Base-by-base conservation (phyloP, 163 green algal species). In the Scenedesmus sp. region DNA sequence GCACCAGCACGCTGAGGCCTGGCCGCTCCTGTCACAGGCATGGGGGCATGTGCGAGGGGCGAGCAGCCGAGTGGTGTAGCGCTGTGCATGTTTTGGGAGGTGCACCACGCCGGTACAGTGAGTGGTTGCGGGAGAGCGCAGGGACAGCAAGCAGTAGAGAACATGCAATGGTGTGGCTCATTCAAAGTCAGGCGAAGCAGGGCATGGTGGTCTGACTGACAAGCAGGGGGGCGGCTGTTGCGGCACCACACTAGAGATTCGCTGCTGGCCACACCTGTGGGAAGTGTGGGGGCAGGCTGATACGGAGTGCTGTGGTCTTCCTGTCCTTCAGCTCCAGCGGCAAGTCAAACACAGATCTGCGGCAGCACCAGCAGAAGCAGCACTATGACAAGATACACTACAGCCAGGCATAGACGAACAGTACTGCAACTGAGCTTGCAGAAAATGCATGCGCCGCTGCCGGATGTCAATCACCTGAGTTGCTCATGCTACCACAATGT, bases 211-310 rank as follows among this genome's bases (percentile, higher is more conserved):
- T 0, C 76, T 35, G 13, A 35, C 22, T 56, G 20, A 76, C 9
- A 76, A 76, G 30, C 65, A 76, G 65, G 40, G 1, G 4, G 20
- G 30, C 2, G 22, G 26, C 3, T 18, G 7, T 5, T 76, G 3
- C 3, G 1, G 9, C 33, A 33, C 61, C 40, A 9, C 5, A 20
- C n/a, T n/a, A n/a, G n/a, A n/a, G n/a, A n/a, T n/a, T n/a, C n/a
- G 61, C 30, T 76, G 9, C 16, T 20, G 16, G 18, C n/a, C 73
- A 26, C 18, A 96, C 95, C 79, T 94, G 85, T 13, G 95, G 95
- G 51, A 97, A 97, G 20, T 88, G 91, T 18, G 93, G 78, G 7
- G 95, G 91, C 44, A 97, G 87, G 35, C 65, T 95, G 51, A 96
- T 92, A 10, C 95, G 94, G 18, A 97, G 84, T 15, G 86, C 86